Evolutionary conservation across 345 rosid species (phyloP), one percentile per base, ranked within the genome.

Genomic region (Psidium guajava): DNA sequence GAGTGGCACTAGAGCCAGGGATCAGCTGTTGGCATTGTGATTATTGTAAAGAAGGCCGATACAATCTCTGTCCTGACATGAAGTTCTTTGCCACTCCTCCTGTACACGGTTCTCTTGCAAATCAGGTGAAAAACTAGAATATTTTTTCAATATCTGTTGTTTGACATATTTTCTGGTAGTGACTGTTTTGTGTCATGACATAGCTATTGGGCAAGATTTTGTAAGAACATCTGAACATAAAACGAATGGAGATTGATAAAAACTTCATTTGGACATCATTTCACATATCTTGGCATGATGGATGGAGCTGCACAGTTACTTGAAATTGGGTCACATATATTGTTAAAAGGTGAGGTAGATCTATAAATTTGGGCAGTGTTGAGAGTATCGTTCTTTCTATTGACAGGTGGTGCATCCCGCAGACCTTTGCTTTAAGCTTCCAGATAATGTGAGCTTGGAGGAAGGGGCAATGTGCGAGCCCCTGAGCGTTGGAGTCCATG

Each of bases 381-480:
- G 80, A 18, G 80, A 69, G 80, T 36, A 69, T 24, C 47, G 14
- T 69, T 21, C 80, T 32, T 69, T 36, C 25, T 54, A 86, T 83
- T 74, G 54, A 28, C 88, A 95, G 98, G 98, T 96, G 84, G 95
- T 97, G 90, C 98, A 97, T 90, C 99, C 99, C 75, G 96, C 99
- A 28, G 93, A 93, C 82, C 90, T 97, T 7, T 97, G 99, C 86
- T 96, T 95, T 85, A 97, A 96, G 87, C 91, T 97, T 83, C 99
- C 99, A 8, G 96, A 96, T 21, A 93, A 93, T 85, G 96, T 96
- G 86, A 96, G 95, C 91, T 88, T 97, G 88, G 99, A 97, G 88
- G 99, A 96, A 91, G 98, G 98, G 85, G 98, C 98, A 84, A 96
- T 97, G 99, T 96, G 99, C 82, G 99, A 97, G 89, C 99, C 99